Conservation (phyloP, 495 filamentous ascomycete species). For the Lasiosphaeria hispida region DNA sequence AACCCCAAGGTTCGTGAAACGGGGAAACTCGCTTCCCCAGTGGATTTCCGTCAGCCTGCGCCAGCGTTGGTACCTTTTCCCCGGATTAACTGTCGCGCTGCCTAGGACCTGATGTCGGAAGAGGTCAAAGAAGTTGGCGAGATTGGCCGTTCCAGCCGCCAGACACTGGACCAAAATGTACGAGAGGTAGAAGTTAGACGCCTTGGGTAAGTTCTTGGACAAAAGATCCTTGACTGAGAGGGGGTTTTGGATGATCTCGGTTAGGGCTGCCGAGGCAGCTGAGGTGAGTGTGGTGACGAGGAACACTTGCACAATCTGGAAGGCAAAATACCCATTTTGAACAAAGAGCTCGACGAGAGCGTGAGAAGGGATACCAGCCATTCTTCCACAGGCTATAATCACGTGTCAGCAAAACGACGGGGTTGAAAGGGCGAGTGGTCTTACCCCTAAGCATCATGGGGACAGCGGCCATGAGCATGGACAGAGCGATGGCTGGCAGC, state of each 20-base stretch:
- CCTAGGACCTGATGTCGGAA: slow-evolving; percentile 63
- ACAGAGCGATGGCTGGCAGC: slow-evolving; percentile 70
- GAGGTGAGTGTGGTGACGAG: slow-evolving; percentile 75
- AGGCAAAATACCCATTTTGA: slow-evolving; percentile 81
- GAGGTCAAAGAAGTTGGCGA: slow-evolving; percentile 56
- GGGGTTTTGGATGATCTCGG: slow-evolving; percentile 61
- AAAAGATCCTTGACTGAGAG: slow-evolving; percentile 57
- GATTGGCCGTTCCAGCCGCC: slow-evolving; percentile 60
- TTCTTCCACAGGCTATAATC: slow-evolving; percentile 60
- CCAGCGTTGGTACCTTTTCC: slow-evolving; percentile 72
- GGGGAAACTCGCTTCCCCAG: slow-evolving; percentile 67
- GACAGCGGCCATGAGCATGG: slow-evolving; percentile 75
- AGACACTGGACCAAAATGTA: slow-evolving; percentile 87
- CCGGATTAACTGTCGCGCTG: slow-evolving; percentile 66
- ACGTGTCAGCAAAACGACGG: background rate
- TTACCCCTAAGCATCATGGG: slow-evolving; percentile 72
- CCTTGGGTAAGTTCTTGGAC: slow-evolving; percentile 69
- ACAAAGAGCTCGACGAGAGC: slow-evolving; percentile 71
- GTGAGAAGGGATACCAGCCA: slow-evolving; percentile 68
- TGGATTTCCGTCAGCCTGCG: slow-evolving; percentile 59
- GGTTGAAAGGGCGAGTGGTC: slow-evolving; percentile 20
- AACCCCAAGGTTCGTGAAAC: slow-evolving; percentile 73
- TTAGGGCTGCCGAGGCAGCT: slow-evolving; percentile 63
- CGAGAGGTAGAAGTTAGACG: slow-evolving; percentile 86
- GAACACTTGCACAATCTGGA: slow-evolving; percentile 91